phyloP scores from a whole-genome alignment of 495 filamentous ascomycete species.

The Penicillium arizonense region DNA sequence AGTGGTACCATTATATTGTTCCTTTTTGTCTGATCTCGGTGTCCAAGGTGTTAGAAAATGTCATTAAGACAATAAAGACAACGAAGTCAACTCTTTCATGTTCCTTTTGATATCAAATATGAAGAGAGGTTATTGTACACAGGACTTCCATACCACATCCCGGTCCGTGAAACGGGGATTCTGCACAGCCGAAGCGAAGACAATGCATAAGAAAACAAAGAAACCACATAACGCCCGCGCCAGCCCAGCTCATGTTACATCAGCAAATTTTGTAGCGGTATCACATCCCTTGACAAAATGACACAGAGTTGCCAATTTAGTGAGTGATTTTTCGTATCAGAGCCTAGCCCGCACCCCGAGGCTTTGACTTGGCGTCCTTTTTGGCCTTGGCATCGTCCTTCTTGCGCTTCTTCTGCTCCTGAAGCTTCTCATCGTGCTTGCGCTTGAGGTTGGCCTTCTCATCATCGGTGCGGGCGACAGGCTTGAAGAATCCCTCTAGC shows the following conservation, averaged over 20 bases:
- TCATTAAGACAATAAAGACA: neutral
- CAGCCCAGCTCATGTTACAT: conserved; percentile 8
- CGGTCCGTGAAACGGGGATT: neutral
- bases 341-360: conserved; percentile 61
- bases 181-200: conserved; percentile 1
- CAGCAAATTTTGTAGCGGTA: neutral
- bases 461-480: conserved; percentile 80
- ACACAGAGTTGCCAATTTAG: too few species aligned
- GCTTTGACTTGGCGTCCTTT: conserved; percentile 85
- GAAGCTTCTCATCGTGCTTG: conserved; percentile 87
- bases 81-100: neutral
- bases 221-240: conserved; percentile 11
- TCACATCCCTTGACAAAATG: too few species aligned
- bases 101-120: conserved; percentile 2
- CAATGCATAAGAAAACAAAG: conserved; percentile 5
- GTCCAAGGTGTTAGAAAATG: neutral
- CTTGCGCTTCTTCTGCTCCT: conserved; percentile 88
- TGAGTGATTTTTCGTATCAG: neutral
- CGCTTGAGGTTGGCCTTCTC: conserved; percentile 82
- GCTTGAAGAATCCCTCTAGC: conserved; percentile 97
- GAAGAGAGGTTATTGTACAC: conserved; percentile 12
- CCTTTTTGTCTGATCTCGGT: conserved; percentile 14
- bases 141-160: conserved; percentile 8
- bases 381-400: conserved; percentile 86
- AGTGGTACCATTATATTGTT: neutral